A percentile compares a stretch with the other conserved stretches of the same genome.
phyloP scores from a whole-genome alignment of 176 grass and related monocot species.

The Avena sativa region DNA sequence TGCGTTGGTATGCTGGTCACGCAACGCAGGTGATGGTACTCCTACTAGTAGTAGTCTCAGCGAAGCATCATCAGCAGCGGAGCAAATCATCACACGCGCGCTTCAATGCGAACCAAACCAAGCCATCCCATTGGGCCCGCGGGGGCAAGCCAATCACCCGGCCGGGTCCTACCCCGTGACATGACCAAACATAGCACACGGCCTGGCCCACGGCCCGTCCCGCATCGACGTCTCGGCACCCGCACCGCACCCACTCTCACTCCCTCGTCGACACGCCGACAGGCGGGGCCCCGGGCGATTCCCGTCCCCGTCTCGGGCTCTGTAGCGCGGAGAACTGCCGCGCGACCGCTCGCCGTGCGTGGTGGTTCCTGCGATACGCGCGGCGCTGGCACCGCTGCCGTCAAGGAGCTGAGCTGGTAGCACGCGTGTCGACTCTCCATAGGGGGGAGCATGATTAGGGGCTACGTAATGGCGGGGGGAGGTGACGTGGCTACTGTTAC shows the following conservation, averaged over 20 bases:
- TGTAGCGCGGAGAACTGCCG: not conserved
- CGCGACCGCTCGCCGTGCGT: not conserved
- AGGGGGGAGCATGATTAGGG: not conserved
- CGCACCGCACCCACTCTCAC: not conserved
- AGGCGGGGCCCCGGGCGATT: not conserved
- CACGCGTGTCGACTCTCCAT: not conserved
- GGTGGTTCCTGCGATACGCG: not conserved
- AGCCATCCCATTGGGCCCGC: constrained; percentile 19
- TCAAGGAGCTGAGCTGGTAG: too few relatives aligned
- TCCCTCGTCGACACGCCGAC: not conserved
- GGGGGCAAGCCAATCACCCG: constrained; percentile 33
- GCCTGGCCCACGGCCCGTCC: constrained; percentile 18
- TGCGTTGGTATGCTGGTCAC: not conserved
- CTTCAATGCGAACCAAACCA: constrained; percentile 37
- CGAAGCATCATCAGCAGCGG: constrained; percentile 8
- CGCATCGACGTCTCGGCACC: not conserved
- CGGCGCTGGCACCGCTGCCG: not conserved
- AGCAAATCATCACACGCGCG: constrained; percentile 37
- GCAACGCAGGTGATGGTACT: not conserved
- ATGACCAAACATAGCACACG: constrained; percentile 54
- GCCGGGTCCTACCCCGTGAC: constrained; percentile 5
- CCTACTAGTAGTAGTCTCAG: not conserved
- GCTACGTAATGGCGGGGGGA: not conserved
- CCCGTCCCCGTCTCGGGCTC: not conserved
- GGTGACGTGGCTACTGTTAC: constrained; percentile 25